Conservation (phyloP, 148 eudicot genomes). For the Polygonum maritimum region DNA sequence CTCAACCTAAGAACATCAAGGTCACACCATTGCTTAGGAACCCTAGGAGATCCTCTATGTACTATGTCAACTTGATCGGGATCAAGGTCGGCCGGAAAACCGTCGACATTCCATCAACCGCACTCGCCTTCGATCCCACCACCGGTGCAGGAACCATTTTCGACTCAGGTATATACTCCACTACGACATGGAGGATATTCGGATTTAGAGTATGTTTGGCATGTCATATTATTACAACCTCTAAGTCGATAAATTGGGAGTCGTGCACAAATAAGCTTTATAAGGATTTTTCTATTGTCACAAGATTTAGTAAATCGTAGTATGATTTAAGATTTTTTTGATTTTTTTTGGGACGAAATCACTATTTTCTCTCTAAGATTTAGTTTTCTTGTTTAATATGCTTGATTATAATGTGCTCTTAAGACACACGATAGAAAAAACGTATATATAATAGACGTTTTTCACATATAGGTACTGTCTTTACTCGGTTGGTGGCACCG, state of each 20-base stretch:
- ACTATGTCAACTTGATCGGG: slow-evolving; percentile 67
- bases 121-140: slow-evolving; percentile 58
- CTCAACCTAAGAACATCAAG: slow-evolving; percentile 59
- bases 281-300: too few relatives aligned
- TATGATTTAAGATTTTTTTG: too few relatives aligned
- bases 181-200: too few relatives aligned
- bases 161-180: slow-evolving; percentile 50
- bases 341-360: too few relatives aligned
- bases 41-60: slow-evolving; percentile 74
- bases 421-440: too few relatives aligned
- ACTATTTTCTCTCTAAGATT: too few relatives aligned
- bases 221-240: background rate
- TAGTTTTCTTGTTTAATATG: too few relatives aligned
- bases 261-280: too few relatives aligned
- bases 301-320: too few relatives aligned
- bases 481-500: slow-evolving; percentile 21
- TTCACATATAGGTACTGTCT: slow-evolving; percentile 46
- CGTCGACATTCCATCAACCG: slow-evolving; percentile 51
- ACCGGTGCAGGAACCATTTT: slow-evolving; percentile 83
- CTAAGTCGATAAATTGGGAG: too few relatives aligned
- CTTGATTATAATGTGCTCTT: too few relatives aligned
- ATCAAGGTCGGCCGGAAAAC: slow-evolving; percentile 54
- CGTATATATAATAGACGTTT: background rate
- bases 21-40: slow-evolving; percentile 53
- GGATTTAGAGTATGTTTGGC: background rate